These are phyloP conservation scores for Odonthalia washingtoniensis DNA, from an alignment of 31 red algal species.

Conservation along the genomic window DNA sequence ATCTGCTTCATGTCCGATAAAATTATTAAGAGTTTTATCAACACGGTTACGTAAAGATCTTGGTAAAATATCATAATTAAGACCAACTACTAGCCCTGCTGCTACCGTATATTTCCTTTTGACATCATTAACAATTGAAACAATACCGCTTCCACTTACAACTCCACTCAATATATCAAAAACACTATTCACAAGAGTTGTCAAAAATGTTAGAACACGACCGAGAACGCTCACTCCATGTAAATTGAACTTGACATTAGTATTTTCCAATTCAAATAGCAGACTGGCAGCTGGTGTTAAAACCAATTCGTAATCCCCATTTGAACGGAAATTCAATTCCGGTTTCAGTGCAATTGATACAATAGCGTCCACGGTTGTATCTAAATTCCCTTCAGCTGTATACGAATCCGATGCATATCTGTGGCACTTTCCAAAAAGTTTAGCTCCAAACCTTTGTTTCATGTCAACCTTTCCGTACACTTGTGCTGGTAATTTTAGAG, in stretches of 20 bases:
- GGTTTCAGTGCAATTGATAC: conserved; percentile 31
- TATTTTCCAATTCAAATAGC: conserved; percentile 36
- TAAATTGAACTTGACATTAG: conserved; percentile 27
- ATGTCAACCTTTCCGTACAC: conserved; percentile 24
- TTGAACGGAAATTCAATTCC: not conserved
- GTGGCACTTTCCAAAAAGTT: conserved; percentile 38
- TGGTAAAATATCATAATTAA: conserved; percentile 12
- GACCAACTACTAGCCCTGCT: conserved; percentile 1
- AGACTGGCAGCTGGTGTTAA: conserved; percentile 2
- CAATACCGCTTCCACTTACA: conserved; percentile 16
- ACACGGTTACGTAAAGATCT: conserved; percentile 2
- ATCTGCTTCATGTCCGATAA: conserved; percentile 9
- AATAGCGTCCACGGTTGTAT: conserved; percentile 14
- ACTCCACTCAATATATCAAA: not conserved
- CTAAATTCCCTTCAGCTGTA: conserved; percentile 1
- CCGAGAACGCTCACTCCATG: conserved; percentile 12
- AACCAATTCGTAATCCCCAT: conserved; percentile 35
- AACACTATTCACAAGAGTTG: not conserved
- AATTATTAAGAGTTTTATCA: not conserved
- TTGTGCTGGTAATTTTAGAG: conserved; percentile 16
- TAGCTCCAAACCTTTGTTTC: conserved; percentile 25
- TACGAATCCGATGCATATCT: conserved; percentile 24
- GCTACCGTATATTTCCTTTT: not conserved
- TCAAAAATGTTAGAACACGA: conserved; percentile 29
- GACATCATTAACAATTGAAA: not conserved